Evolutionary conservation across 495 filamentous ascomycete species (phyloP).

Genomic region (Aspergillus cavernicola): DNA sequence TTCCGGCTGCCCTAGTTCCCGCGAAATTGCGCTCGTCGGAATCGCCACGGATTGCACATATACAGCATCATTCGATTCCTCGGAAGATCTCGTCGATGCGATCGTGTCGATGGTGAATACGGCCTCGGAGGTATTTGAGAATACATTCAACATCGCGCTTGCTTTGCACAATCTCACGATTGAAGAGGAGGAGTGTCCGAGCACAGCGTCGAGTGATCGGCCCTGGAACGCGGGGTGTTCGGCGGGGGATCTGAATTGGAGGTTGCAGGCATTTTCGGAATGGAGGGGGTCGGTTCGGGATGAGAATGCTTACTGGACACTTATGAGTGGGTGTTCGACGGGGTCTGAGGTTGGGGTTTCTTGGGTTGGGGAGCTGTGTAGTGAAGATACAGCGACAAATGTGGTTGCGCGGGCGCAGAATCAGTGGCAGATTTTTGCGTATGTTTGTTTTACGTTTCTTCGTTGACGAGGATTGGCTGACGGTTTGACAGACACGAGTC

Average conservation of each 20-base stretch:
- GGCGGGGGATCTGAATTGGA: constrained; percentile 57
- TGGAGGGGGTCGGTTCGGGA: constrained; percentile 72
- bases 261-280: constrained; percentile 71
- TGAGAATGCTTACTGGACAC: constrained; percentile 80
- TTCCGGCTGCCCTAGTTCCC: constrained; percentile 70
- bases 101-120: constrained; percentile 75
- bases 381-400: constrained; percentile 67
- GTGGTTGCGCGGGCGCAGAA: constrained; percentile 72
- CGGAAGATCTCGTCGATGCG: constrained; percentile 55
- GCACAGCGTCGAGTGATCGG: constrained; percentile 50
- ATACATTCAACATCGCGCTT: constrained; percentile 83
- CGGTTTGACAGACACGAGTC: constrained; percentile 59
- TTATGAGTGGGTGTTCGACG: constrained; percentile 77
- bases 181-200: constrained; percentile 61
- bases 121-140: constrained; percentile 78
- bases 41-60: constrained; percentile 91
- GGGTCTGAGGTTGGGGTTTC: constrained; percentile 78
- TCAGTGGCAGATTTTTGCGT: constrained; percentile 90
- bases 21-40: constrained; percentile 78
- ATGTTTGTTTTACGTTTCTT: neutral
- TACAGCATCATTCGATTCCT: constrained; percentile 58
- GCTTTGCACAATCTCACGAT: constrained; percentile 78
- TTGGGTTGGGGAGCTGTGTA: constrained; percentile 81
- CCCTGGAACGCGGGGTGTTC: constrained; percentile 76
- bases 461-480: neutral